These are phyloP conservation scores for Macadamia tetraphylla DNA, from an alignment of 164 flowering plant species.

Conservation along the genomic window DNA sequence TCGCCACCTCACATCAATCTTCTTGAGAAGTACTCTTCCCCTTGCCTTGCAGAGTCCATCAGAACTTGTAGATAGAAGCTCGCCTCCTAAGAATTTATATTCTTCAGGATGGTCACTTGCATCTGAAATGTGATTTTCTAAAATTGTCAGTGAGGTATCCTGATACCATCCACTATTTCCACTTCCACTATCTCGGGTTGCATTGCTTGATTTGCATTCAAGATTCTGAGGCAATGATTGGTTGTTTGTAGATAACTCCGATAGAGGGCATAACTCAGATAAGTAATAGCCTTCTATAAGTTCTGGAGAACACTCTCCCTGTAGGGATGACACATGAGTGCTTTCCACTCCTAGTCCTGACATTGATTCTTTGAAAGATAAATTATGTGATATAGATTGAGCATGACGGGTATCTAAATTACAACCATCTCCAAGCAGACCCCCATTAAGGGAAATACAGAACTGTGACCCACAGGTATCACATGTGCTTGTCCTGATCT, in stretches of 20 bases:
- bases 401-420: slow-evolving; percentile 14
- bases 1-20: slow-evolving; percentile 64
- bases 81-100: slow-evolving; percentile 18
- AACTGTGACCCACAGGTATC: slow-evolving; percentile 22
- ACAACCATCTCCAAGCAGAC: slow-evolving; percentile 24
- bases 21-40: slow-evolving; percentile 56
- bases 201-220: slow-evolving; percentile 19
- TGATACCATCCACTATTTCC: slow-evolving; percentile 72
- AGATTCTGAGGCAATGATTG: slow-evolving; percentile 17
- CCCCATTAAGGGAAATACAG: slow-evolving; percentile 24
- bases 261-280: slow-evolving; percentile 45
- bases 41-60: slow-evolving; percentile 30
- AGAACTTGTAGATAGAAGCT: slow-evolving; percentile 19
- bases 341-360: slow-evolving; percentile 24
- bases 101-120: slow-evolving; percentile 12
- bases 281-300: slow-evolving; percentile 72
- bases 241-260: slow-evolving; percentile 33
- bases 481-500: slow-evolving; percentile 17
- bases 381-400: slow-evolving; percentile 19
- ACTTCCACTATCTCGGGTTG: slow-evolving; percentile 18
- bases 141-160: slow-evolving; percentile 43
- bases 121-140: slow-evolving; percentile 72
- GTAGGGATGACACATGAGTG: slow-evolving; percentile 27
- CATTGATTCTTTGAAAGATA: slow-evolving; percentile 19
- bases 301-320: slow-evolving; percentile 38